phyloP scores from a whole-genome alignment of 179 eudicot species.

The Beta lomatogona region DNA sequence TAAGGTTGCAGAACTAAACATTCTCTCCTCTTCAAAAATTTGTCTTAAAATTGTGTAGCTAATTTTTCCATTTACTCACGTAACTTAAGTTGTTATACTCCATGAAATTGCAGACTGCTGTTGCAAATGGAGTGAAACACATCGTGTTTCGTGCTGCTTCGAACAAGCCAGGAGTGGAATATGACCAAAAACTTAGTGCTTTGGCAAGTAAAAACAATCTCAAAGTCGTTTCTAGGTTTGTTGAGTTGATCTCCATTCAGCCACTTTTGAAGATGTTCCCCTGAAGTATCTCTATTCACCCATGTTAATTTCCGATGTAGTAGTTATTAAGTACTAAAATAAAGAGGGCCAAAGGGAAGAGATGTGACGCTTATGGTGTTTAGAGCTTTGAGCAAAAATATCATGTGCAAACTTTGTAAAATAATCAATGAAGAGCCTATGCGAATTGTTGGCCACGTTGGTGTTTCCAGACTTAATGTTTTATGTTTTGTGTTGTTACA shows the following conservation, averaged over 20 bases:
- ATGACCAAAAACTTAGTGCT: no score
- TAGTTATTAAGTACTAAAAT: not conserved
- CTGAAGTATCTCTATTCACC: not conserved
- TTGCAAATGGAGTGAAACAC: slow-evolving; percentile 12
- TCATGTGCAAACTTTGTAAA: no score
- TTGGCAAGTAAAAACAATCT: slow-evolving; percentile 7
- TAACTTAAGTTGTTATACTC: no score
- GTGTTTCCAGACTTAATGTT: no score
- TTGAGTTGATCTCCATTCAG: not conserved
- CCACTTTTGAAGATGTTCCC: not conserved
- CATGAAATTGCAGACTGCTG: slow-evolving; percentile 1
- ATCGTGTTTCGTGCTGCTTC: not conserved
- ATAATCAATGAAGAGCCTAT: not conserved
- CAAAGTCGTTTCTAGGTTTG: not conserved
- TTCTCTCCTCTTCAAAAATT: no score
- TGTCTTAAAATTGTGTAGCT: no score
- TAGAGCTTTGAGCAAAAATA: not conserved
- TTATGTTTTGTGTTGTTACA: no score
- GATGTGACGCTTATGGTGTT: not conserved
- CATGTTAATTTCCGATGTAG: not conserved
- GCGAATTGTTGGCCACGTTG: not conserved
- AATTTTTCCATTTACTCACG: no score
- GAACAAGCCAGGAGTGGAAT: not conserved
- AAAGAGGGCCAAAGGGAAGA: not conserved
- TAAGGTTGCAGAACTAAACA: no score